Conservation (phyloP, 2,329 filamentous ascomycete species). For the Fusarium sp. region DNA sequence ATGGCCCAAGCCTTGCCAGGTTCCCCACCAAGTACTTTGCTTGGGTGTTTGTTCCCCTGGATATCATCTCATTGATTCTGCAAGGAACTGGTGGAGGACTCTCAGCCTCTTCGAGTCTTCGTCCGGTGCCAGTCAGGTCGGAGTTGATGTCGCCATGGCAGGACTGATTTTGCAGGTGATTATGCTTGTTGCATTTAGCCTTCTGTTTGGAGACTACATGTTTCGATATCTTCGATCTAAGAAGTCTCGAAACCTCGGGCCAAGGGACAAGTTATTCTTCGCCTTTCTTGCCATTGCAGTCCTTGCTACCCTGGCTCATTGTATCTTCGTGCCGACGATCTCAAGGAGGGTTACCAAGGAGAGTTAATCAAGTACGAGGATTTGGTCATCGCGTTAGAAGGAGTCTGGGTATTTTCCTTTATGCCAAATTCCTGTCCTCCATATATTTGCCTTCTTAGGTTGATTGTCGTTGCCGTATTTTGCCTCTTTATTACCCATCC, state of each 20-base stretch:
- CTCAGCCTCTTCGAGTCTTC: conserved; percentile 47
- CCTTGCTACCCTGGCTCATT: conserved; percentile 65
- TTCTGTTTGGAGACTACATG: conserved; percentile 56
- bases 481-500: conserved; percentile 19
- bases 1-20: conserved; percentile 47
- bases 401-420: conserved; percentile 37
- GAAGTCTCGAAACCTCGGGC: neutral
- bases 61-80: conserved; percentile 61
- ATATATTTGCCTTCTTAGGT: neutral
- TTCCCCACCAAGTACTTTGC: conserved; percentile 49
- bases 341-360: conserved; percentile 65
- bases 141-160: conserved; percentile 60
- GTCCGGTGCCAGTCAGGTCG: conserved; percentile 52
- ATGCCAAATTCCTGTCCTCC: rapidly evolving
- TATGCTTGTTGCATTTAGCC: conserved; percentile 57
- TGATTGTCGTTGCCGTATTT: conserved; percentile 25
- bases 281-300: conserved; percentile 60
- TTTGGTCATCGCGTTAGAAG: conserved; percentile 58
- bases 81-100: conserved; percentile 64
- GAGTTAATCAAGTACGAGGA: conserved; percentile 58
- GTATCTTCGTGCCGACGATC: conserved; percentile 67
- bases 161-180: conserved; percentile 62
- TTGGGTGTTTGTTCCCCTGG: conserved; percentile 58
- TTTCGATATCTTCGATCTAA: conserved; percentile 36
- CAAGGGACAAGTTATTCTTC: conserved; percentile 40